Evolutionary conservation across 805 yeast species (phyloP).

Genomic region (Vanderwaltozyma yarrowii): DNA sequence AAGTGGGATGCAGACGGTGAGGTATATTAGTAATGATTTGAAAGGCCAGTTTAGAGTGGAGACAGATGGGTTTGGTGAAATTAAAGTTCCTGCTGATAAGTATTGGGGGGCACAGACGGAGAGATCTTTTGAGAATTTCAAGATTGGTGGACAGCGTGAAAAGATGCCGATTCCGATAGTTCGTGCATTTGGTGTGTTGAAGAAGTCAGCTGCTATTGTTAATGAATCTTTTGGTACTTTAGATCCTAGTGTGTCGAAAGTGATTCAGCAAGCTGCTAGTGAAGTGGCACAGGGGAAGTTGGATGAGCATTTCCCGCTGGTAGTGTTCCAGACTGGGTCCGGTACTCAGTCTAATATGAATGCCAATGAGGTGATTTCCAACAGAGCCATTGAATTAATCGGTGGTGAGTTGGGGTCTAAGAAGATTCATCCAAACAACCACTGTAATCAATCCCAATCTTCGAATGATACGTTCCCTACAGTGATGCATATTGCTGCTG

Average conservation of each 20-base stretch:
- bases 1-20: no score
- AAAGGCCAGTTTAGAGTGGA: conserved; percentile 67
- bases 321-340: conserved; percentile 97
- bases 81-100: conserved; percentile 74
- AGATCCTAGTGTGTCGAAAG: conserved; percentile 73
- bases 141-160: conserved; percentile 71
- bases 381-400: conserved; percentile 92
- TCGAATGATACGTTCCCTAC: conserved; percentile 99
- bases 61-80: conserved; percentile 94
- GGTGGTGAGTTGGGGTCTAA: conserved; percentile 92
- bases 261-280: conserved; percentile 88
- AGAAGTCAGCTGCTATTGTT: conserved; percentile 90
- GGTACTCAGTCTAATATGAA: conserved; percentile 99
- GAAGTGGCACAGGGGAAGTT: conserved; percentile 91
- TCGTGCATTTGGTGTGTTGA: conserved; percentile 84
- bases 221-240: conserved; percentile 72
- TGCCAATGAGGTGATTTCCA: conserved; percentile 96
- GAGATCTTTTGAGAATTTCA: conserved; percentile 86
- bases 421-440: conserved; percentile 95
- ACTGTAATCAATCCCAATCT: conserved; percentile 97
- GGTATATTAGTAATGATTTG: no score
- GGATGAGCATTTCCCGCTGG: conserved; percentile 91
- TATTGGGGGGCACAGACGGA: conserved; percentile 99
- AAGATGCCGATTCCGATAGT: conserved; percentile 85
- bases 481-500: conserved; percentile 99